Evolutionary conservation across 2,329 filamentous ascomycete genomes (phyloP).

Genomic region (Lanzia echinophila): DNA sequence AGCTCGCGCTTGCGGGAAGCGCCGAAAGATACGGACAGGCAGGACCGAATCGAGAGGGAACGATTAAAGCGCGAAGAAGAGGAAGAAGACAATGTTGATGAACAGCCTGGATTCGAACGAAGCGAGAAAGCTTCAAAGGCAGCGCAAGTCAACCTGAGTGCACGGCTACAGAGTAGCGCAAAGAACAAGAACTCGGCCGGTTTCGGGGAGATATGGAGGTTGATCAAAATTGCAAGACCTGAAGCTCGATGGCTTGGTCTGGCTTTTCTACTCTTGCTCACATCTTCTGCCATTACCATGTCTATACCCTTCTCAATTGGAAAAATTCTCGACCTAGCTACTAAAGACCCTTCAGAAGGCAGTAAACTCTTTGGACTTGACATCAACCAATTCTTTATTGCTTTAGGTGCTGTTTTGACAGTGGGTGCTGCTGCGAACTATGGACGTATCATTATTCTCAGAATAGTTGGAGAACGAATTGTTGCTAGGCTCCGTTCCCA

Average conservation of each 20-base stretch:
- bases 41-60: slow-evolving; percentile 32
- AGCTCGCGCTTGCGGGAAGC: slow-evolving; percentile 19
- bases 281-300: slow-evolving; percentile 92
- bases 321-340: slow-evolving; percentile 87
- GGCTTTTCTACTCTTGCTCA: slow-evolving; percentile 77
- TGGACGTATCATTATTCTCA: slow-evolving; percentile 82
- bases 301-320: slow-evolving; percentile 95
- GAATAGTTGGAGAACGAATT: slow-evolving; percentile 91
- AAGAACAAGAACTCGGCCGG: slow-evolving; percentile 49
- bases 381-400: slow-evolving; percentile 81
- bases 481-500: slow-evolving; percentile 84
- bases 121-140: slow-evolving; percentile 83
- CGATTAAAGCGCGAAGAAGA: slow-evolving; percentile 36
- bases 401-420: slow-evolving; percentile 68
- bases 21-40: slow-evolving; percentile 22
- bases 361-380: slow-evolving; percentile 75
- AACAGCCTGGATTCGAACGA: slow-evolving; percentile 57
- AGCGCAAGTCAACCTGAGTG: slow-evolving; percentile 81
- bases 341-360: slow-evolving; percentile 60
- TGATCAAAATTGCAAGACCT: slow-evolving; percentile 83
- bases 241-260: slow-evolving; percentile 70
- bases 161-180: slow-evolving; percentile 78
- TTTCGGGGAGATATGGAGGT: slow-evolving; percentile 70
- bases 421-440: slow-evolving; percentile 88
- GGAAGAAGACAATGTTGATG: slow-evolving; percentile 36